Evolutionary conservation across 495 filamentous ascomycete species (phyloP).

Genomic region (Daldinia bambusicola): DNA sequence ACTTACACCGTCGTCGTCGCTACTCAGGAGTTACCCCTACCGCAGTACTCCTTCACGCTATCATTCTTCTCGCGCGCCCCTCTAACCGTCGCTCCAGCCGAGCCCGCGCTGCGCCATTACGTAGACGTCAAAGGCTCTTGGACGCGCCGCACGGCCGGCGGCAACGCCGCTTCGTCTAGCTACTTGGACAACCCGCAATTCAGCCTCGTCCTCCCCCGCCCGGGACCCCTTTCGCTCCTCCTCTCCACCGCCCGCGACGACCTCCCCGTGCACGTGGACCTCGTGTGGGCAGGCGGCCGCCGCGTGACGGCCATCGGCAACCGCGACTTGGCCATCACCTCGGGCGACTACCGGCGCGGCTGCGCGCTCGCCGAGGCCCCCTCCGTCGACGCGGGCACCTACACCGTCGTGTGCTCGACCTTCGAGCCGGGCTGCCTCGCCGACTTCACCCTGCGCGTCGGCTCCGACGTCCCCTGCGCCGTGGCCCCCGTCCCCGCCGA

Average conservation of each 20-base stretch:
- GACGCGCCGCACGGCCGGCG: slow-evolving; percentile 83
- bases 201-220: slow-evolving; percentile 65
- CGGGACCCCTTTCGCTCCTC: slow-evolving; percentile 72
- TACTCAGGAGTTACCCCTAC: slow-evolving; percentile 76
- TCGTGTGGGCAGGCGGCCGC: slow-evolving; percentile 79
- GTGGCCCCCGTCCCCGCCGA: slow-evolving; percentile 69
- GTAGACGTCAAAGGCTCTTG: slow-evolving; percentile 69
- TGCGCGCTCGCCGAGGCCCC: slow-evolving; percentile 73
- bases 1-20: slow-evolving; percentile 83
- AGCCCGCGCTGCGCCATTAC: slow-evolving; percentile 65
- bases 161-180: slow-evolving; percentile 76
- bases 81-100: slow-evolving; percentile 68
- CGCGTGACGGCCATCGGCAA: slow-evolving; percentile 73
- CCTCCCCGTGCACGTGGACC: slow-evolving; percentile 82
- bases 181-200: slow-evolving; percentile 92
- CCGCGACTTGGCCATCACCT: slow-evolving; percentile 80
- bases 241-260: slow-evolving; percentile 69
- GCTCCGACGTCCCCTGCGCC: slow-evolving; percentile 63
- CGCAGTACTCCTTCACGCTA: slow-evolving; percentile 81
- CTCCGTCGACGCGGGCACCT: slow-evolving; percentile 70
- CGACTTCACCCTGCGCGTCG: slow-evolving; percentile 78
- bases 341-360: slow-evolving; percentile 84
- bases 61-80: slow-evolving; percentile 75
- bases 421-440: slow-evolving; percentile 82
- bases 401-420: slow-evolving; percentile 88